Base-by-base conservation (phyloP, 192 early-diverging fungal genomes). In the Phlyctochytrium bullatum region DNA sequence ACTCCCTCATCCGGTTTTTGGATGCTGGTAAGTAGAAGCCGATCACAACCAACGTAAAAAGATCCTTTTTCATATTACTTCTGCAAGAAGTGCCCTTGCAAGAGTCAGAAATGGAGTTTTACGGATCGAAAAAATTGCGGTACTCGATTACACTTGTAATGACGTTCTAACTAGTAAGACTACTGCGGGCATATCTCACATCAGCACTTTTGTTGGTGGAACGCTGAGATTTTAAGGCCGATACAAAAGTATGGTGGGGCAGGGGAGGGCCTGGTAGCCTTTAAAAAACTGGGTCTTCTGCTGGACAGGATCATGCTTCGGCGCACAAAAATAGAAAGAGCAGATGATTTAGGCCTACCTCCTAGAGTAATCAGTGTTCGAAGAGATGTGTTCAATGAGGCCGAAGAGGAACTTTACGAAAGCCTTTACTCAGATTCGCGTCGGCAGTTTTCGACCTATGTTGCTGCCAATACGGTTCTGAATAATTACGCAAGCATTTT, bases 401-500 rank as follows among this genome's bases (percentile, higher is more conserved):
- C 91, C 10, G 95, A 97, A 68, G 90, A 94, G 74, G 95, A 97
- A 54, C 69, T 95, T 33, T 97, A 97, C 67, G 78, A 86, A 57
- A 90, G 89, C 23, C 76, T 97, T 52, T 97, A 92, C 54, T 66
- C 82, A 16, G 85, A 94, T 69, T 74, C 73, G 24, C 40, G 59
- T 25, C 70, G 80, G 10, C 84, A 90, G 59, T 96, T 96, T 67
- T 80, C 81, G 2, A 92, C 91, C 0, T 96, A 93, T 77, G 88
- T 91, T 2, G 80, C 80, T 52, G 79, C 88, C 60, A 88, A 86
- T 10, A 92, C 93, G 0, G 90, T 94, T 27, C 82, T 95, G 50
- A 95, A 95, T 73, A 91, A 96, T 78, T 98, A 96, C 68, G 92
- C 93, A 36, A 91, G 88, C 60, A 94, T 98, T 59, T 95, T 98